A percentile compares a stretch with the other conserved stretches of the same genome.
Evolutionary conservation across 2,329 filamentous ascomycete species (phyloP).

Genomic region (Pleomassaria siparia): DNA sequence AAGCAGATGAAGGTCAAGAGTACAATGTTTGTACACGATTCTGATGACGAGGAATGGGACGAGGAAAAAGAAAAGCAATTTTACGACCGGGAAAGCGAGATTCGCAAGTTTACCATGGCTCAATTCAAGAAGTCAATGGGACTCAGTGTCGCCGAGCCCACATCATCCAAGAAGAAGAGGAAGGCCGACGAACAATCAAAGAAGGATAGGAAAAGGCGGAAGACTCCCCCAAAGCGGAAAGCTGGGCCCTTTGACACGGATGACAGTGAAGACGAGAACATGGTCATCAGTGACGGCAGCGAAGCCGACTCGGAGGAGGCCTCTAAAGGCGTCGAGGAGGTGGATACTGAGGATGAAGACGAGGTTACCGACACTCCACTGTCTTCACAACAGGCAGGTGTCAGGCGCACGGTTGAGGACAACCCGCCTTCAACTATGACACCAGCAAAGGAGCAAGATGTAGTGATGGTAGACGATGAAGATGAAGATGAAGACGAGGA

Average conservation of each 20-base stretch:
- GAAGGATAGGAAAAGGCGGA: constrained; percentile 2
- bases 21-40: constrained; percentile 75
- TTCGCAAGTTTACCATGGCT: constrained; percentile 59
- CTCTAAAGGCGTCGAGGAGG: constrained; percentile 15
- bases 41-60: constrained; percentile 88
- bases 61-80: constrained; percentile 72
- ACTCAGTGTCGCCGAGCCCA: constrained; percentile 44
- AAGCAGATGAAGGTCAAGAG: constrained; percentile 82
- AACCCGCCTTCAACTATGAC: constrained; percentile 12
- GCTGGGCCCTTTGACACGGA: constrained; percentile 12
- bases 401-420: constrained; percentile 13
- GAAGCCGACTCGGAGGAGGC: constrained; percentile 27
- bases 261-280: constrained; percentile 22
- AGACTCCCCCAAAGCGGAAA: constrained; percentile 4
- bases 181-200: constrained; percentile 21
- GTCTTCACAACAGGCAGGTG: constrained; percentile 38
- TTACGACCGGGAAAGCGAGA: constrained; percentile 72
- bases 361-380: constrained; percentile 44
- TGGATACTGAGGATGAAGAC: constrained; percentile 32
- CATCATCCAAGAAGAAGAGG: constrained; percentile 32
- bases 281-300: constrained; percentile 26
- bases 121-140: constrained; percentile 50
- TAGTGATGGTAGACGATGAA: constrained; percentile 25
- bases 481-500: constrained; percentile 47
- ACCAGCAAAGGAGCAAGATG: constrained; percentile 17